Evolutionary conservation across 139 green algal genomes (phyloP), one percentile per base, ranked within the genome.

Genomic region (Chlamydomonas sp.): DNA sequence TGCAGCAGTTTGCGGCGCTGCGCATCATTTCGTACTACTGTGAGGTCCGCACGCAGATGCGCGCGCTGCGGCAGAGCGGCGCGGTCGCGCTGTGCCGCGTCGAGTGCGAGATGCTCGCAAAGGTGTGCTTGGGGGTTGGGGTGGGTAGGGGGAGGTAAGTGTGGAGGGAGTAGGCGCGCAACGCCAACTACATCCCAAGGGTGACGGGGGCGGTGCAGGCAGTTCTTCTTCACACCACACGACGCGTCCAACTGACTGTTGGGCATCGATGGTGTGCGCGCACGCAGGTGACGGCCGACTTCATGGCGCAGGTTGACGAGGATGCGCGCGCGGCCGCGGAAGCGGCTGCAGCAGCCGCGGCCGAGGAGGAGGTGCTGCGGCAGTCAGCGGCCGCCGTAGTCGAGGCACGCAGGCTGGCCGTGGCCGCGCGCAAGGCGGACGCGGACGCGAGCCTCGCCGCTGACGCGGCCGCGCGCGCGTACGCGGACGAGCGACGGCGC

Each of bases 91-190:
- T 86, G 49, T 69, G 67, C 1, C 58, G 74, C 22, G 73, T 86
- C 37, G 76, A 86, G 77, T 65, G 75, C 29, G 73, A 86, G 64
- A 86, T 86, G 76, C 39, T 86, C 50, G 50, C 76, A 34, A 83
- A 86, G 74, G 74, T 78, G 66, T 0, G 64, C n/a, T 0, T 16
- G 24, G 43, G 43, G 43, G 43, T 13, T 13, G 13, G 43, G 43
- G 43, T 13, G 43, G 43, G 43, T 13, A 20, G 43, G 43, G 43
- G 43, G 43, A 20, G 13, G 20, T 54, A 54, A 54, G 43, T 58
- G 2, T 38, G 61, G 31, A 5, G 47, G 0, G 65, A 69, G n/a
- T n/a, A n/a, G n/a, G n/a, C n/a, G n/a, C n/a, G n/a, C n/a, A n/a
- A n/a, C n/a, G n/a, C n/a, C n/a, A n/a, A n/a, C n/a, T n/a, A n/a